Base-by-base conservation (phyloP, 202 grass and related monocot species). In the Brachypodium distachyon region DNA sequence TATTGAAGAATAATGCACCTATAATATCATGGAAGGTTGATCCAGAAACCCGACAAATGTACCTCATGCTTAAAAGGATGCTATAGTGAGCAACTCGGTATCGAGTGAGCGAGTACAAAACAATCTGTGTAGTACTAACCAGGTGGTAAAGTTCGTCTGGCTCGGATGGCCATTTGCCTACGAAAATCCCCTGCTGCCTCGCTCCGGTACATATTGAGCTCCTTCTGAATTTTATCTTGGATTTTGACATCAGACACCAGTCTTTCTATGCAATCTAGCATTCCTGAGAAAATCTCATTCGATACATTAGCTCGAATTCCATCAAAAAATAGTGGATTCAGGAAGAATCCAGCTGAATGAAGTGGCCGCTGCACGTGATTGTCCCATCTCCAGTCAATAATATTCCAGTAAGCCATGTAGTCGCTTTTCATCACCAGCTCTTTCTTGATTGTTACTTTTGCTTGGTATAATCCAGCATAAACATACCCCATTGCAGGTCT, bases 211-310 rank as follows among this genome's bases (percentile, higher is more conserved):
- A 84, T 69, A 73, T 89, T 86, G 69, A 97, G 78, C 62, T 97
- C 94, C 85, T 87, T 88, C 73, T 94, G 94, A 75, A 97, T 84
- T 73, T 92, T 94, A 84, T 94, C 94, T 88, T 97, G 94, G 70
- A 86, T 86, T 80, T 94, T 91, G 60, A 79, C 73, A 70, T 97
- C 94, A 28, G 94, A 86, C 42, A 97, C 84, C 42, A 94, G 53
- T 60, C 91, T 94, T 72, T 94, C 94, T 82, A 97, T 80, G 72
- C 94, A 97, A 61, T 92, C 91, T 36, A 97, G 76, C 84, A 97
- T 85, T 50, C 88, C 94, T n/a, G 94, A 97, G 78, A 88, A 91
- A 62, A 94, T 77, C 73, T 78, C 76, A 77, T 82, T 94, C 33
- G 91, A 97, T 31, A 90, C 57, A 18, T 92, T 84, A 72, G 83